Evolutionary conservation across 78 protist species (phyloP).

Genomic region (Pelomyxa schiedti): DNA sequence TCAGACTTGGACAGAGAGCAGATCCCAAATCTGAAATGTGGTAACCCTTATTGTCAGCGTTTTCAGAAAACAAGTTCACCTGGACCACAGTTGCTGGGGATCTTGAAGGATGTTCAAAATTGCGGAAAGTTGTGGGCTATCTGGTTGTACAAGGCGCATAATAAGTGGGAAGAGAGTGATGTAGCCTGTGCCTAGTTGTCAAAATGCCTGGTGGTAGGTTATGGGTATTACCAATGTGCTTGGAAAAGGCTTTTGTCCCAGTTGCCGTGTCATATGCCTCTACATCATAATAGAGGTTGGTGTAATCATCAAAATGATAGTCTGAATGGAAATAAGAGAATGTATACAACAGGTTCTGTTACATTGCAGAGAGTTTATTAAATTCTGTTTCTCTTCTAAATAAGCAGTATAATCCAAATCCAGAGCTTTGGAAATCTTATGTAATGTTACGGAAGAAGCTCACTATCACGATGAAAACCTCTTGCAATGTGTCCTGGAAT

Average conservation of each 20-base stretch:
- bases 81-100: slow-evolving; percentile 34
- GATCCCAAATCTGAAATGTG: no score
- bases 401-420: not conserved
- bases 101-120: slow-evolving; percentile 11
- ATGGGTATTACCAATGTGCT: not conserved
- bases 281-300: slow-evolving; percentile 15
- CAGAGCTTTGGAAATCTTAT: not conserved
- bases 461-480: no score
- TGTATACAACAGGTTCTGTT: not conserved
- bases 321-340: not conserved
- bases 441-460: slow-evolving; percentile 23
- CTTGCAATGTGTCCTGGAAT: no score
- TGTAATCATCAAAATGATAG: not conserved
- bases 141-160: slow-evolving; percentile 10
- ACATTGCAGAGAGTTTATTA: not conserved
- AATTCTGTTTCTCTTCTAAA: not conserved
- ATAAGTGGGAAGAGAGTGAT: slow-evolving; percentile 75
- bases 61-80: not conserved
- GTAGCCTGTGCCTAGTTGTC: slow-evolving; percentile 50
- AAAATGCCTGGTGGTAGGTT: not conserved
- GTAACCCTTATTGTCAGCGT: not conserved
- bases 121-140: not conserved
- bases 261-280: not conserved
- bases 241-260: not conserved
- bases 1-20: slow-evolving; percentile 47